Percentiles rank a stretch among this genome's conserved stretches.
Evolutionary conservation across 1,284 basidiomycete genomes (phyloP).

Genomic region (Xanthoconium separans): DNA sequence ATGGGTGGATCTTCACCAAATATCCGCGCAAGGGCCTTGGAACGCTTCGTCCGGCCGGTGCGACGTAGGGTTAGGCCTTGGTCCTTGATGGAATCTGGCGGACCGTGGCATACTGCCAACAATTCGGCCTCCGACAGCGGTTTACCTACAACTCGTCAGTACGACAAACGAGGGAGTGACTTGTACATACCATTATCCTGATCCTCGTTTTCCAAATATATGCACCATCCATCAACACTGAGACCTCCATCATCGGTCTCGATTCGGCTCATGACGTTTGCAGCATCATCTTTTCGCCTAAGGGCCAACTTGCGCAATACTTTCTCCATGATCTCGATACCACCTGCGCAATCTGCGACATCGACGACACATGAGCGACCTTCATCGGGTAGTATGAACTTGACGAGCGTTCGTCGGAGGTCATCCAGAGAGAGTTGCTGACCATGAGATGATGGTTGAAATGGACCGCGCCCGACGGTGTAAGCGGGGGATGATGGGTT

Average conservation of each 20-base stretch:
- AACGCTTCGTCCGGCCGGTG: conserved; percentile 41
- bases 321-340: conserved; percentile 82
- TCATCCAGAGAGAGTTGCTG: conserved; percentile 68
- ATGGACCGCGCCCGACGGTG: conserved; percentile 56
- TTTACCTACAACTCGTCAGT: conserved; percentile 43
- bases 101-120: conserved; percentile 81
- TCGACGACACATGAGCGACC: conserved; percentile 75
- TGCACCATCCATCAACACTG: conserved; percentile 86
- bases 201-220: conserved; percentile 67
- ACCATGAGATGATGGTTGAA: conserved; percentile 45
- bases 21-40: conserved; percentile 50
- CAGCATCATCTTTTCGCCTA: conserved; percentile 46
- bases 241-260: conserved; percentile 66
- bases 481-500: conserved; percentile 52
- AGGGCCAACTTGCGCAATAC: conserved; percentile 80
- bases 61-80: conserved; percentile 78
- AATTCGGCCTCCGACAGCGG: conserved; percentile 85
- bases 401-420: conserved; percentile 77
- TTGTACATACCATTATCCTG: conserved; percentile 51
- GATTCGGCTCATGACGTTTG: conserved; percentile 47
- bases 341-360: conserved; percentile 74
- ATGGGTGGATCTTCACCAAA: conserved; percentile 54
- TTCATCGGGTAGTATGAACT: conserved; percentile 83
- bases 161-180: neutral
- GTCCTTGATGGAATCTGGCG: conserved; percentile 80